Evolutionary conservation across 257 asterid genomes (phyloP).

Genomic region (Solanum chilense): DNA sequence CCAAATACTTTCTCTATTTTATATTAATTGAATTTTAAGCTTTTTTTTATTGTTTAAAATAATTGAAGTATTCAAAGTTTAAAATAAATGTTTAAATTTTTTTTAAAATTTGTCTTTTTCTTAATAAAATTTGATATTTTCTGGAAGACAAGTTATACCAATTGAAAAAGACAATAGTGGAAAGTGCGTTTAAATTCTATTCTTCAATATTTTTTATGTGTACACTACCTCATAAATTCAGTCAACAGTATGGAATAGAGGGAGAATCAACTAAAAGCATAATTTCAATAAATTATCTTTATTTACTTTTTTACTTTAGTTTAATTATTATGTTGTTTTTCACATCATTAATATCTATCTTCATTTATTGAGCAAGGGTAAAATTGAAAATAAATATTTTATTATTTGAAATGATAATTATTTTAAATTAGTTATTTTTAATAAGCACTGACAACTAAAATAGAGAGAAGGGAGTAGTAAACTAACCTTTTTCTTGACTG

Average conservation of each 20-base stretch:
- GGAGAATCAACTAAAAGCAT: neutral
- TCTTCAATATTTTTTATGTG: neutral
- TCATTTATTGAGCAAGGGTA: neutral
- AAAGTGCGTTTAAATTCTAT: neutral
- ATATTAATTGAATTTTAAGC: too few relatives aligned
- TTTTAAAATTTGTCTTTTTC: too few relatives aligned
- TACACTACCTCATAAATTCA: too few relatives aligned
- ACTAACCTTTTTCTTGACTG: slow-evolving; percentile 72
- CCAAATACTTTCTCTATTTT: too few relatives aligned
- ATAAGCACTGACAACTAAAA: neutral
- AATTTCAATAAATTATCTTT: too few relatives aligned
- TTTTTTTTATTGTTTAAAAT: too few relatives aligned
- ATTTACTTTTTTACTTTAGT: too few relatives aligned
- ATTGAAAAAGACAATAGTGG: too few relatives aligned
- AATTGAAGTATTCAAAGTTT: too few relatives aligned
- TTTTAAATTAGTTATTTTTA: neutral
- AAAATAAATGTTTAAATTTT: too few relatives aligned
- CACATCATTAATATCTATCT: neutral
- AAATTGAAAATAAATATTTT: neutral
- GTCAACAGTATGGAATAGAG: too few relatives aligned
- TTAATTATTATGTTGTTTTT: neutral
- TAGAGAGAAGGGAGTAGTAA: rapidly evolving
- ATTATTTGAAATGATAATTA: neutral
- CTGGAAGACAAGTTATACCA: too few relatives aligned
- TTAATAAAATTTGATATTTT: neutral